phyloP scores from a whole-genome alignment of 495 filamentous ascomycete species.

The Margaritispora aquatica region DNA sequence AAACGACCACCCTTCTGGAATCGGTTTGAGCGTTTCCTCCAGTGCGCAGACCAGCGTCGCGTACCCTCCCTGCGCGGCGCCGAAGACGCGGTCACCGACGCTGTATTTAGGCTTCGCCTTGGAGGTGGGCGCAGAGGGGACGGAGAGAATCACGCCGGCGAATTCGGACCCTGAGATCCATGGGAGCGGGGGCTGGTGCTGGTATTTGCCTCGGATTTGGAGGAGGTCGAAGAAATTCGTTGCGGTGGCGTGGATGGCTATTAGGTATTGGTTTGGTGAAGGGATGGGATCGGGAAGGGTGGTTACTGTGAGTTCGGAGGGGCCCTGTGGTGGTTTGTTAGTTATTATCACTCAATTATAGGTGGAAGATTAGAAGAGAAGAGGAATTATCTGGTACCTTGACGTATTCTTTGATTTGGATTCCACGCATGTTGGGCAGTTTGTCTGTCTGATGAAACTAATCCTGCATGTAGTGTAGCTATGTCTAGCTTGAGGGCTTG shows the following conservation, averaged over 20 bases:
- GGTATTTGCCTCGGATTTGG: conserved; percentile 37
- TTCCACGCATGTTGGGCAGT: conserved; percentile 60
- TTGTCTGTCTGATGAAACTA: not conserved
- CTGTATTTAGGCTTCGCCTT: conserved; percentile 45
- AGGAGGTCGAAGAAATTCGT: conserved; percentile 86
- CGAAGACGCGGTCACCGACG: conserved; percentile 79
- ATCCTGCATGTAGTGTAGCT: not conserved
- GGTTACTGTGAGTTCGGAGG: conserved; percentile 68
- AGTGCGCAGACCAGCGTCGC: conserved; percentile 64
- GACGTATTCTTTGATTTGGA: conserved; percentile 79
- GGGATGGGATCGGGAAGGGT: conserved; percentile 68
- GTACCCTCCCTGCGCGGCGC: conserved; percentile 80
- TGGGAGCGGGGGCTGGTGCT: conserved; percentile 62
- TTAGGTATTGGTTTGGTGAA: conserved; percentile 68
- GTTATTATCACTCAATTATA: conserved; percentile 4
- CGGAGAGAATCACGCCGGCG: conserved; percentile 65
- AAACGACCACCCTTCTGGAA: conserved; percentile 77
- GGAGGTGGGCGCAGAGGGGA: conserved; percentile 42
- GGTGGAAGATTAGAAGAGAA: not conserved
- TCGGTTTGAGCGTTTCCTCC: conserved; percentile 61
- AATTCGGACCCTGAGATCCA: conserved; percentile 90
- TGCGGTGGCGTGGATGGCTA: conserved; percentile 80
- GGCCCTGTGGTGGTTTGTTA: conserved; percentile 46
- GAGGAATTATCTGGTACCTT: conserved; percentile 45
- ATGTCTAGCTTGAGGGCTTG: too few species aligned